Evolutionary conservation across 2,329 filamentous ascomycete species (phyloP).

Genomic region (Colletotrichum spinosum): DNA sequence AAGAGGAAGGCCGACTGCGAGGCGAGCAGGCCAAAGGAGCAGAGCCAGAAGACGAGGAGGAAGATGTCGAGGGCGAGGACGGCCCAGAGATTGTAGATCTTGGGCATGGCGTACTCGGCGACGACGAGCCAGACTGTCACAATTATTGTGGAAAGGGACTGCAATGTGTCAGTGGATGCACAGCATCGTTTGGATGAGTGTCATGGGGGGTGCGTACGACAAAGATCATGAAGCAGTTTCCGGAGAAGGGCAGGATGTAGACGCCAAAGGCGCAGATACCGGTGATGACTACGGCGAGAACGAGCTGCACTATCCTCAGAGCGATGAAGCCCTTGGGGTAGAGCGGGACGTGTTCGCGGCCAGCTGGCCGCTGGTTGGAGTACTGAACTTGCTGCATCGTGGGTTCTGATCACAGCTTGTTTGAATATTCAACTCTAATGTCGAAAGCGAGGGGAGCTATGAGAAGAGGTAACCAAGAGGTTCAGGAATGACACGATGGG

Average conservation of each 20-base stretch:
- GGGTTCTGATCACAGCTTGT: not conserved
- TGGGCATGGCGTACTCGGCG: constrained; percentile 53
- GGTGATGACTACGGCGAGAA: constrained; percentile 58
- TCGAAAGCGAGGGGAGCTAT: too few species aligned
- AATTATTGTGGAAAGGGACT: constrained; percentile 58
- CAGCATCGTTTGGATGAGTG: not conserved
- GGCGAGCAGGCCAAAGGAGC: constrained; percentile 55
- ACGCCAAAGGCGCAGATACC: constrained; percentile 60
- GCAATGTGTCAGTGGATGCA: constrained; percentile 24
- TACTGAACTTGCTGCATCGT: constrained; percentile 40
- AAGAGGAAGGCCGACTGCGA: constrained; percentile 34
- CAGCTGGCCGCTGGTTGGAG: constrained; percentile 46
- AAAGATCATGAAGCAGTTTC: constrained; percentile 49
- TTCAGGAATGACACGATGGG: not conserved
- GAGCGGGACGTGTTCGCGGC: constrained; percentile 58
- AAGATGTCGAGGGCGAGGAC: constrained; percentile 63
- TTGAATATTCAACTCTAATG: not conserved
- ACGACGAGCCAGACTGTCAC: constrained; percentile 59
- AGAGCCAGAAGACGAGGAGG: constrained; percentile 65
- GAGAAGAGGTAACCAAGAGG: not conserved
- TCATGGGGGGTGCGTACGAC: constrained; percentile 50
- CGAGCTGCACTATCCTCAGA: constrained; percentile 58
- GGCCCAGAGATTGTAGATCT: constrained; percentile 64
- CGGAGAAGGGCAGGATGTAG: constrained; percentile 48
- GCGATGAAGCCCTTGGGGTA: constrained; percentile 58